These are phyloP conservation scores for Pseudopithomyces chartarum DNA, from an alignment of 2,329 filamentous ascomycete genomes.

Conservation along the genomic window DNA sequence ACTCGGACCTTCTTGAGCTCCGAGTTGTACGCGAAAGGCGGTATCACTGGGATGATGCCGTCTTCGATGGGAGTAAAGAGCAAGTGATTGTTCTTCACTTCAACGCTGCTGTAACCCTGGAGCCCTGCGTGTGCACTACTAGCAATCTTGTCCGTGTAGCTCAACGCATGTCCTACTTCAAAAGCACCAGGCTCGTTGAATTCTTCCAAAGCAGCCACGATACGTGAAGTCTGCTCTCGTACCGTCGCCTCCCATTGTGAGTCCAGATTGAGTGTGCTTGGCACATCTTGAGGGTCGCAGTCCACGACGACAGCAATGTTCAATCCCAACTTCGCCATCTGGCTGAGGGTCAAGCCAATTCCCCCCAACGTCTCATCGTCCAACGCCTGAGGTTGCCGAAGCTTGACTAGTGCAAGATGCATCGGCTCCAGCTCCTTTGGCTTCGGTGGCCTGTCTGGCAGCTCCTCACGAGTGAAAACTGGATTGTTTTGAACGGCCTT, in stretches of 20 bases:
- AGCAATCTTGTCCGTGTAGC: slow-evolving; percentile 36
- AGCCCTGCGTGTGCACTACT: slow-evolving; percentile 38
- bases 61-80: slow-evolving; percentile 69
- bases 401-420: slow-evolving; percentile 85
- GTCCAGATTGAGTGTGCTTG: slow-evolving; percentile 35
- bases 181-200: slow-evolving; percentile 71
- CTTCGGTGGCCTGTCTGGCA: slow-evolving; percentile 42
- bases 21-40: slow-evolving; percentile 65
- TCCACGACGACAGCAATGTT: slow-evolving; percentile 84
- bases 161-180: slow-evolving; percentile 65
- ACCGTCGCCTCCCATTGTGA: slow-evolving; percentile 48
- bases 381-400: slow-evolving; percentile 74
- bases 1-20: slow-evolving; percentile 52
- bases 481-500: slow-evolving; percentile 64
- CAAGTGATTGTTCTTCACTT: slow-evolving; percentile 52
- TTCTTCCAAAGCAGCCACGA: slow-evolving; percentile 75
- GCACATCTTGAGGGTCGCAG: slow-evolving; percentile 55
- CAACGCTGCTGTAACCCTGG: slow-evolving; percentile 41
- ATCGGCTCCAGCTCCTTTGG: slow-evolving; percentile 51
- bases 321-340: slow-evolving; percentile 81
- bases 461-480: slow-evolving; percentile 61
- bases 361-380: slow-evolving; percentile 72
- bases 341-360: slow-evolving; percentile 81
- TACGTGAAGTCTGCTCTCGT: slow-evolving; percentile 70
- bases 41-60: slow-evolving; percentile 73